Evolutionary conservation across 805 yeast genomes (phyloP).

Genomic region (Hanseniaspora mollemarum): DNA sequence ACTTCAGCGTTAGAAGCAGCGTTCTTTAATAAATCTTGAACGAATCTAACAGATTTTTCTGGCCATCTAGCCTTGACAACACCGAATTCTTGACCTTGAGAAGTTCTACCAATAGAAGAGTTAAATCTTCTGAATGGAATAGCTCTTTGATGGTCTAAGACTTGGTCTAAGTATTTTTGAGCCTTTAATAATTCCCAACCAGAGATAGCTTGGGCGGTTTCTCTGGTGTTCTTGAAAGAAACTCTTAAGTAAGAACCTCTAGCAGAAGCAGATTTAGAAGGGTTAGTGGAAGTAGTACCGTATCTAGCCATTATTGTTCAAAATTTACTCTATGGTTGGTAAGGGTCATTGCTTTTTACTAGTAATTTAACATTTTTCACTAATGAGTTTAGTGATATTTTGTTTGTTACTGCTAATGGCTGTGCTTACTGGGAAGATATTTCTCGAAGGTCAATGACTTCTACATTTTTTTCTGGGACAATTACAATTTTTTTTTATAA

Average conservation of each 20-base stretch:
- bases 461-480: not conserved
- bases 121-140: constrained; percentile 98
- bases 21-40: constrained; percentile 88
- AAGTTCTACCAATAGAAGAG: constrained; percentile 96
- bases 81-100: constrained; percentile 99
- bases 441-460: too few relatives aligned
- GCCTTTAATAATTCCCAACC: constrained; percentile 98
- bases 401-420: not conserved
- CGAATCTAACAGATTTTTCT: constrained; percentile 91
- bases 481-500: too few relatives aligned
- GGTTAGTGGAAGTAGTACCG: constrained; percentile 98
- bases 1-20: constrained; percentile 98
- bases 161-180: constrained; percentile 89
- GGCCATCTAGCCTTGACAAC: constrained; percentile 99
- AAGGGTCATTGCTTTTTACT: not conserved
- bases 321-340: constrained; percentile 16
- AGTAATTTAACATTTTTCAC: not conserved
- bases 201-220: constrained; percentile 94
- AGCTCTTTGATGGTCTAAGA: constrained; percentile 96
- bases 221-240: constrained; percentile 99
- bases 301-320: constrained; percentile 79
- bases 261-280: constrained; percentile 98
- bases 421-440: too few relatives aligned
- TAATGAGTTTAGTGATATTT: not conserved
- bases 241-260: constrained; percentile 99